Evolutionary conservation across 2,329 filamentous ascomycete genomes (phyloP).

Genomic region (Ophiostoma montium): DNA sequence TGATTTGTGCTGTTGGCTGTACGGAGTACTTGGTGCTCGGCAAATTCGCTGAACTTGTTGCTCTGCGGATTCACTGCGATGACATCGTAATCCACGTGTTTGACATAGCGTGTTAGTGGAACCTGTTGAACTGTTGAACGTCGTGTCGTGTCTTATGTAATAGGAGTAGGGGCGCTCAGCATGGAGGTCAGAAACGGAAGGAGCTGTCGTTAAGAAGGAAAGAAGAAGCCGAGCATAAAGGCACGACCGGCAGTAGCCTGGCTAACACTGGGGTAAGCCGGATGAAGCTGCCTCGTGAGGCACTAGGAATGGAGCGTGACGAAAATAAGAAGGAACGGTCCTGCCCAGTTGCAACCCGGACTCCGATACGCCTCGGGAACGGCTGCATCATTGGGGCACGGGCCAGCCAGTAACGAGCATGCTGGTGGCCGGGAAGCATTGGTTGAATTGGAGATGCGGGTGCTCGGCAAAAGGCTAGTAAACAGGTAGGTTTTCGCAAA

Average conservation of each 20-base stretch:
- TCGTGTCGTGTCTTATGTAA: too few species aligned
- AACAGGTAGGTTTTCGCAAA: slow-evolving; percentile 7
- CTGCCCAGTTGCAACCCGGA: neutral
- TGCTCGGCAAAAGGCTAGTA: slow-evolving; percentile 4
- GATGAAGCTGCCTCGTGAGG: neutral
- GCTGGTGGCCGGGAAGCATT: neutral
- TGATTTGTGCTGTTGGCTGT: too few species aligned
- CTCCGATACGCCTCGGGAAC: slow-evolving; percentile 3
- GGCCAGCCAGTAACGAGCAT: neutral
- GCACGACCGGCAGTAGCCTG: neutral
- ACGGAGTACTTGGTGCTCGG: too few species aligned
- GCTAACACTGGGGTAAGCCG: neutral
- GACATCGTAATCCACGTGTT: too few species aligned
- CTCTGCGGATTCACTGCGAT: too few species aligned
- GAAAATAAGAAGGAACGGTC: slow-evolving; percentile 10
- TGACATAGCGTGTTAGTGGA: too few species aligned
- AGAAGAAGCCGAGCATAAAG: neutral
- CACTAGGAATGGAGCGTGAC: slow-evolving; percentile 2
- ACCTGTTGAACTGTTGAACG: too few species aligned
- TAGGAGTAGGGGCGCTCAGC: too few species aligned
- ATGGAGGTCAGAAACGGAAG: too few species aligned
- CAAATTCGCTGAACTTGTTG: too few species aligned
- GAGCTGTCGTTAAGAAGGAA: neutral
- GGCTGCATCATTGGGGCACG: slow-evolving; percentile 1
- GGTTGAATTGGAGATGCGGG: neutral